A percentile compares a stretch with the other conserved stretches of the same genome.
Conservation (phyloP, 371 early-diverging fungal species). For the Mortierella sp. region DNA sequence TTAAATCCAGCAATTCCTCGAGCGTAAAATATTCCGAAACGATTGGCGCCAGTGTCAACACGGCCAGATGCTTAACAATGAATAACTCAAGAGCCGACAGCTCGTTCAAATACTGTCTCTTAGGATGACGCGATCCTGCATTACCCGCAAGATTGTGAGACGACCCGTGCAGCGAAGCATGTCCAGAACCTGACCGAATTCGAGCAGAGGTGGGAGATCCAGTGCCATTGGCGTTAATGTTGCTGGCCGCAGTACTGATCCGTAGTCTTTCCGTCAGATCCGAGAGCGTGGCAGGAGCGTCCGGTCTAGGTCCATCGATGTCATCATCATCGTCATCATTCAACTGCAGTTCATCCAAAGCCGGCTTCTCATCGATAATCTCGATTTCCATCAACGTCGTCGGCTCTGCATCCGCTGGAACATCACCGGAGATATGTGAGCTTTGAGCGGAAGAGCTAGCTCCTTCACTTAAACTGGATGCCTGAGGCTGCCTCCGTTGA, state of each 20-base stretch:
- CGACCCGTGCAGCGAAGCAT: conserved; percentile 61
- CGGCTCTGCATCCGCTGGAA: conserved; percentile 30
- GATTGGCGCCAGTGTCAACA: conserved; percentile 79
- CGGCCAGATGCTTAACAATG: conserved; percentile 88
- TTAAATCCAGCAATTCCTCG: conserved; percentile 79
- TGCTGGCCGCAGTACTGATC: conserved; percentile 8
- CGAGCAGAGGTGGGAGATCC: conserved; percentile 1
- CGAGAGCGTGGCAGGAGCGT: conserved; percentile 28
- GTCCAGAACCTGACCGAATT: conserved; percentile 58
- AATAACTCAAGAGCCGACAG: conserved; percentile 85
- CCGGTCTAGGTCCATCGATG: conserved; percentile 25
- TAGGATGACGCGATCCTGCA: conserved; percentile 45
- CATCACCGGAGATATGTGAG: conserved; percentile 14
- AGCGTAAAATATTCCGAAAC: conserved; percentile 73
- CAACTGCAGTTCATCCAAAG: conserved; percentile 87
- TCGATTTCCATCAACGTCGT: conserved; percentile 35
- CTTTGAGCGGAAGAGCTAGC: conserved; percentile 2
- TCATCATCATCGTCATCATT: conserved; percentile 28
- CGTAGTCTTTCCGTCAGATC: conserved; percentile 22
- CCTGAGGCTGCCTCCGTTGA: conserved; percentile 35
- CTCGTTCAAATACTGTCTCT: conserved; percentile 80
- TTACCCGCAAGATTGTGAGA: conserved; percentile 9
- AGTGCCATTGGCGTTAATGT: conserved; percentile 8
- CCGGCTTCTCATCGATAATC: conserved; percentile 64
- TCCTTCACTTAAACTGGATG: conserved; percentile 6